phyloP scores from a whole-genome alignment of 2,329 filamentous ascomycete genomes.

The Harringtonia aguacate region DNA sequence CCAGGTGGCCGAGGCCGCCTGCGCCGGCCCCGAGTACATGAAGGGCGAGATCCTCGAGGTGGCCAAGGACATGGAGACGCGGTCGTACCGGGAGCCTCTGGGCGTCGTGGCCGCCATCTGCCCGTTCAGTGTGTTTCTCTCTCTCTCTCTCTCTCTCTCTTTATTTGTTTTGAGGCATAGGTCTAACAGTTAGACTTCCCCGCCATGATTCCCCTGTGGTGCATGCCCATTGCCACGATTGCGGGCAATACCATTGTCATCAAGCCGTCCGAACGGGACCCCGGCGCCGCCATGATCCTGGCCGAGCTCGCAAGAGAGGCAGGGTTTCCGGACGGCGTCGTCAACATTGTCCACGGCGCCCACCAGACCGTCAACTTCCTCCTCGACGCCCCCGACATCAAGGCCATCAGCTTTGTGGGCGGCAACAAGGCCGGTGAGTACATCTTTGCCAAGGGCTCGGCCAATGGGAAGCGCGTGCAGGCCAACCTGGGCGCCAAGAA shows the following conservation, averaged over 20 bases:
- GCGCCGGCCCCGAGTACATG: constrained; percentile 68
- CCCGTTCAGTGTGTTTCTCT: constrained; percentile 59
- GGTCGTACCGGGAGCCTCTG: constrained; percentile 69
- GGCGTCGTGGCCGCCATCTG: constrained; percentile 75
- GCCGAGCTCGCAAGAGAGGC: constrained; percentile 70
- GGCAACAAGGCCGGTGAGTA: constrained; percentile 83
- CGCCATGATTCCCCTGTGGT: constrained; percentile 85
- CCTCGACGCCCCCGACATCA: constrained; percentile 72
- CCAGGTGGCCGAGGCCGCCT: constrained; percentile 75
- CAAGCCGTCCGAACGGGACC: constrained; percentile 78
- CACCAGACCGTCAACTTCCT: constrained; percentile 80
- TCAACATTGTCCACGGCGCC: constrained; percentile 73
- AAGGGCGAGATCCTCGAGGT: constrained; percentile 78
- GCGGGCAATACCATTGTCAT: constrained; percentile 75
- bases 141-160: constrained; percentile 2
- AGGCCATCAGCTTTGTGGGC: constrained; percentile 76
- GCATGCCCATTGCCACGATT: constrained; percentile 71
- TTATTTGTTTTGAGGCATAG: background rate
- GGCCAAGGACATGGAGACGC: constrained; percentile 80
- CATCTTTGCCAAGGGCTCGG: constrained; percentile 66
- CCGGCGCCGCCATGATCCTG: constrained; percentile 74
- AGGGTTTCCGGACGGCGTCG: constrained; percentile 67
- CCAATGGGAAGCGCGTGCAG: constrained; percentile 79
- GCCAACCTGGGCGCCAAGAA: constrained; percentile 85
- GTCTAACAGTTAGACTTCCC: constrained; percentile 56